Evolutionary conservation across 2,329 filamentous ascomycete species (phyloP).

Genomic region (Trichoderma koningii): DNA sequence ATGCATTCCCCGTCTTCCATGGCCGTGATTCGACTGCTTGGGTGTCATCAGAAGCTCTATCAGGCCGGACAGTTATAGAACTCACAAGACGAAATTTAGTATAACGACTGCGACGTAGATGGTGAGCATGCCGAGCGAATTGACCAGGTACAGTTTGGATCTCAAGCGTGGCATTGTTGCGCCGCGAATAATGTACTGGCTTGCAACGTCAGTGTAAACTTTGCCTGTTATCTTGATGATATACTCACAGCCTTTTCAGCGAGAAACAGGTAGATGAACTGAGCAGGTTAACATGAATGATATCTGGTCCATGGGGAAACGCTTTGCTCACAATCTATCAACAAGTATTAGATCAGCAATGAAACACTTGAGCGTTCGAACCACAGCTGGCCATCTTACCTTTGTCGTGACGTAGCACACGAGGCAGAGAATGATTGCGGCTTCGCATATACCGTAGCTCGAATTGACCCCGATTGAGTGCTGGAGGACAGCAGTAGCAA

Average conservation of each 20-base stretch:
- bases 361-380: not conserved
- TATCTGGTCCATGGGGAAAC: not conserved
- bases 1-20: slow-evolving; percentile 59
- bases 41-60: not conserved
- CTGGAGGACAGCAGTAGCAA: slow-evolving; percentile 58
- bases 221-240: not conserved
- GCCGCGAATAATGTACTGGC: slow-evolving; percentile 59
- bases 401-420: slow-evolving; percentile 65
- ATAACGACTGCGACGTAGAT: slow-evolving; percentile 52
- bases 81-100: slow-evolving; percentile 63
- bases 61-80: not conserved
- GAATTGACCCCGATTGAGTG: slow-evolving; percentile 59
- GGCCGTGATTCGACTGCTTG: slow-evolving; percentile 56
- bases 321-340: slow-evolving; percentile 38
- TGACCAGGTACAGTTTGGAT: slow-evolving; percentile 62
- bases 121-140: slow-evolving; percentile 58
- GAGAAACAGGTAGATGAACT: slow-evolving; percentile 65
- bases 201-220: not conserved
- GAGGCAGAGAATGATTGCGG: slow-evolving; percentile 62
- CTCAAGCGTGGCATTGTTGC: slow-evolving; percentile 53
- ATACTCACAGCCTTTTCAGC: slow-evolving; percentile 61
- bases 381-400: slow-evolving; percentile 38
- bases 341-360: not conserved
- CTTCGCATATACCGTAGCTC: slow-evolving; percentile 54
- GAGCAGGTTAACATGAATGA: not conserved